phyloP scores from a whole-genome alignment of 2,329 filamentous ascomycete species.

The Dactylellina parvicollis region DNA sequence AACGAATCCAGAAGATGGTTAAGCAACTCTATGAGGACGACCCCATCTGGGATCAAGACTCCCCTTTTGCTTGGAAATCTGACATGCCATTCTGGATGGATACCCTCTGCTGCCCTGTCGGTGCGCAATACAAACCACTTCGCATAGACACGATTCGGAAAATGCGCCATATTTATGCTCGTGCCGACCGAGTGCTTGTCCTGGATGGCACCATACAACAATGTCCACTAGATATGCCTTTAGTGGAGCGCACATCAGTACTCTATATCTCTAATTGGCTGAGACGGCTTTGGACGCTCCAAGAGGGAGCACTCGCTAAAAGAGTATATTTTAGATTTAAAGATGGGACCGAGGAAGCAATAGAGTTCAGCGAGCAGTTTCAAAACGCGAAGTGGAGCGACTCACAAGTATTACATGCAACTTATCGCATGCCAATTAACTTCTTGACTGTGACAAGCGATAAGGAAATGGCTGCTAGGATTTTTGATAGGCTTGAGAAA shows the following conservation, averaged over 20 bases:
- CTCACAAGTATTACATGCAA: not conserved
- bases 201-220: constrained; percentile 60
- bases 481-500: not conserved
- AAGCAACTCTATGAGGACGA: constrained; percentile 48
- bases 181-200: constrained; percentile 60
- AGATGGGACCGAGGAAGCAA: constrained; percentile 56
- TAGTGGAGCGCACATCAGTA: constrained; percentile 59
- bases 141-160: constrained; percentile 58
- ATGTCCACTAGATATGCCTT: constrained; percentile 48
- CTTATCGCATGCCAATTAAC: constrained; percentile 1
- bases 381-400: not conserved
- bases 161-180: constrained; percentile 60
- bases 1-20: constrained; percentile 57
- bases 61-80: not conserved
- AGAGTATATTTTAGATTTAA: constrained; percentile 60
- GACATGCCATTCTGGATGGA: constrained; percentile 60
- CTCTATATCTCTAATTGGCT: constrained; percentile 62
- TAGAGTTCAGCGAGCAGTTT: not conserved
- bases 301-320: constrained; percentile 61
- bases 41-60: not conserved
- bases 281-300: constrained; percentile 62
- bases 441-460: not conserved
- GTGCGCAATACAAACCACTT: constrained; percentile 18
- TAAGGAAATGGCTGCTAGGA: not conserved
- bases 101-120: constrained; percentile 60